phyloP scores from a whole-genome alignment of 306 rosid genomes.

The Vicia sativa region DNA sequence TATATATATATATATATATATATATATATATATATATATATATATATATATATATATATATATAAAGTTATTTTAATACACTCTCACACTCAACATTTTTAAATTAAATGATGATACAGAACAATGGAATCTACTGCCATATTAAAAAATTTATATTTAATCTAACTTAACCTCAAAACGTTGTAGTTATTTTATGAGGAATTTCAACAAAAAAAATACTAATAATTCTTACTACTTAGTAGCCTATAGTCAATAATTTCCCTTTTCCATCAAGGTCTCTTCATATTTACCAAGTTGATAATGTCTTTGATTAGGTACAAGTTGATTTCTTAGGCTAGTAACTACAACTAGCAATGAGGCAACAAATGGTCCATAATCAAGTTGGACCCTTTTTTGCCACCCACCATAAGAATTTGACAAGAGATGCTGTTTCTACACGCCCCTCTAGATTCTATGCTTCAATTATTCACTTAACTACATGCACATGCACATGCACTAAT shows the following conservation, averaged over 20 bases:
- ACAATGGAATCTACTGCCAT: no score
- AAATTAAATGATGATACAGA: no score
- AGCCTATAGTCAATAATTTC: background rate
- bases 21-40: no score
- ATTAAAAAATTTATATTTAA: background rate
- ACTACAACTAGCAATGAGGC: slow-evolving; percentile 37
- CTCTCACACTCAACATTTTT: background rate
- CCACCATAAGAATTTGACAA: slow-evolving; percentile 58
- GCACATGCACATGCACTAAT: slow-evolving; percentile 66
- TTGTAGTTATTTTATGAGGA: background rate
- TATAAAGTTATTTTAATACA: no score
- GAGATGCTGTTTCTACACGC: slow-evolving; percentile 39
- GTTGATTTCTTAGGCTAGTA: slow-evolving; percentile 38
- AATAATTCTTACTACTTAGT: background rate
- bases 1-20: no score
- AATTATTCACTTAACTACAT: slow-evolving; percentile 77
- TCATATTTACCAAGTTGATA: background rate
- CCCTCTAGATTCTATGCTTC: slow-evolving; percentile 39
- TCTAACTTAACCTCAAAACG: background rate
- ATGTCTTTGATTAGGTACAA: slow-evolving; percentile 14
- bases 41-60: no score
- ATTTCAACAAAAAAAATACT: no score
- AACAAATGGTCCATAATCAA: slow-evolving; percentile 37
- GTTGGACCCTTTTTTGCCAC: slow-evolving; percentile 39
- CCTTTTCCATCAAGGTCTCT: background rate